These are phyloP conservation scores for Chlamydomonas incerta DNA, from an alignment of 139 green algal genomes.

Conservation along the genomic window DNA sequence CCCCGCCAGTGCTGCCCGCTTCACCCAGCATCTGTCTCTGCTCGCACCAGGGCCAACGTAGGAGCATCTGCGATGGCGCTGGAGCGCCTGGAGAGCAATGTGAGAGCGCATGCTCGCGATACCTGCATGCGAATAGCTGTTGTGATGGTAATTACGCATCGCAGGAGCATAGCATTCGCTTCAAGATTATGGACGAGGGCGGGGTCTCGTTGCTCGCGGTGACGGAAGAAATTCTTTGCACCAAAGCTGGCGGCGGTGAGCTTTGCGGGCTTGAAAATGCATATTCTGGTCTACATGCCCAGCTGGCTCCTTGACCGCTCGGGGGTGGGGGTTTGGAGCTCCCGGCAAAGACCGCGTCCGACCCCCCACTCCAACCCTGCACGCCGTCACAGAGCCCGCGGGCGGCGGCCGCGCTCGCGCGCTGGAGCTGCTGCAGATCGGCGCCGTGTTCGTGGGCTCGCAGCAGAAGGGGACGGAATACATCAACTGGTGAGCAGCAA, in stretches of 20 bases:
- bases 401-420: not conserved
- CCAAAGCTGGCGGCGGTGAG: not conserved
- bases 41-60: not conserved
- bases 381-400: not conserved
- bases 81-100: conserved; percentile 4
- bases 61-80: not conserved
- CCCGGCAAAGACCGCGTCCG: too few species aligned
- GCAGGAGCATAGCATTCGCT: conserved; percentile 34
- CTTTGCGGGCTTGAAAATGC: not conserved
- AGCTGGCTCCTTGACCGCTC: too few species aligned
- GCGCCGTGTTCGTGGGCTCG: conserved; percentile 22
- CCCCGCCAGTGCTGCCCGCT: too few species aligned
- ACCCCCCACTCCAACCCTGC: too few species aligned
- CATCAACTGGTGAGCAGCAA: conserved; percentile 29
- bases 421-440: conserved; percentile 23
- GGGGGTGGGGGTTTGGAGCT: too few species aligned
- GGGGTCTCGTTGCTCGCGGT: not conserved
- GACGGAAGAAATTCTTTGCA: not conserved
- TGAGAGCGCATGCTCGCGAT: not conserved
- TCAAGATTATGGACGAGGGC: conserved; percentile 13
- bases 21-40: too few species aligned
- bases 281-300: too few species aligned
- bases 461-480: conserved; percentile 6
- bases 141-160: not conserved
- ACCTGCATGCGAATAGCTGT: too few species aligned